Conservation (phyloP, 1,284 basidiomycete genomes). For the Schizophyllum commune region DNA sequence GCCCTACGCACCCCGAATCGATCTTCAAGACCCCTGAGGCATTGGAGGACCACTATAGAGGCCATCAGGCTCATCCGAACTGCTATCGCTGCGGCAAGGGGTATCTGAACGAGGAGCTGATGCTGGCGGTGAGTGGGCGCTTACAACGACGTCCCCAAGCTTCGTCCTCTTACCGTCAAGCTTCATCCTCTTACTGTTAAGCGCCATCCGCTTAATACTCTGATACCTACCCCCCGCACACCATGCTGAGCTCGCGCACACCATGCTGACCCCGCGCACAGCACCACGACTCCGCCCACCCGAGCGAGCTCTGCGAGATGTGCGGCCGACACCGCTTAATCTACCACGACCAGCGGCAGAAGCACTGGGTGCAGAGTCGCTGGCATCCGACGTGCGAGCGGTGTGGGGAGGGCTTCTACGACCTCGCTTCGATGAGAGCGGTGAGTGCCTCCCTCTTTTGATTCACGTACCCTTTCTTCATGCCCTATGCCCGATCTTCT, state of each 20-base stretch:
- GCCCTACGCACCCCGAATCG: background rate
- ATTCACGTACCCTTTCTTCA: no score
- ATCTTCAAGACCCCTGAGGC: constrained; percentile 24
- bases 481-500: no score
- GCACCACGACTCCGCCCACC: constrained; percentile 6
- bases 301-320: background rate
- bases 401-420: constrained; percentile 28
- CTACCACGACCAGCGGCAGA: constrained; percentile 17
- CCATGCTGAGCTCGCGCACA: no score
- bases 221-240: no score
- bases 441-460: no score
- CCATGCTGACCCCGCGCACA: background rate
- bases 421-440: constrained; percentile 21
- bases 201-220: no score
- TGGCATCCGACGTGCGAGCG: constrained; percentile 29
- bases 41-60: constrained; percentile 35
- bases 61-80: constrained; percentile 32
- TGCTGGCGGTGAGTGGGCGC: constrained; percentile 6
- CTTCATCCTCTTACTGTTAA: no score
- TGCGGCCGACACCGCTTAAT: background rate
- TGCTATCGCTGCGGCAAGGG: constrained; percentile 28
- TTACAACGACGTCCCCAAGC: no score
- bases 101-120: constrained; percentile 1
- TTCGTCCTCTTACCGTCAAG: no score
- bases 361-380: constrained; percentile 31